These are phyloP conservation scores for Halenospora varia DNA, from an alignment of 495 filamentous ascomycete species.

Conservation along the genomic window DNA sequence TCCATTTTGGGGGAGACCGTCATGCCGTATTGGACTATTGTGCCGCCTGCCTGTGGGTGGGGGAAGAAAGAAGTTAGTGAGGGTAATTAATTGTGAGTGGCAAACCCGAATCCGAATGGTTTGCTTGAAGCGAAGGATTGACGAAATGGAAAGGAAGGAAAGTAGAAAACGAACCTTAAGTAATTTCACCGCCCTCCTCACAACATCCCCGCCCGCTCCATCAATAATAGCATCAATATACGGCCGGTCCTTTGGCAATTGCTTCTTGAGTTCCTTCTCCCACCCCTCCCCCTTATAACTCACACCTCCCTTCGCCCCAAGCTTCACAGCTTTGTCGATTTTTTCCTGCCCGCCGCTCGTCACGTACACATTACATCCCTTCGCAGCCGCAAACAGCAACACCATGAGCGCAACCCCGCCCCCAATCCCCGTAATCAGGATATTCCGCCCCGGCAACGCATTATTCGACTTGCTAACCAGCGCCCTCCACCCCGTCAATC, in stretches of 20 bases:
- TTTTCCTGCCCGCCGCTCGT: constrained; percentile 63
- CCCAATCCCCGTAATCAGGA: constrained; percentile 75
- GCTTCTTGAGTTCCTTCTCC: constrained; percentile 59
- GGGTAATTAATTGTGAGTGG: too few species aligned
- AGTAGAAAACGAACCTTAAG: constrained; percentile 46
- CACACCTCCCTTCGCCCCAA: constrained; percentile 69
- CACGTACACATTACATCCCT: constrained; percentile 65
- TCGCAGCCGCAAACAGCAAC: constrained; percentile 64
- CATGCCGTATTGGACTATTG: constrained; percentile 74
- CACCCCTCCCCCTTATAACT: constrained; percentile 61
- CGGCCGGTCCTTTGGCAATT: constrained; percentile 53
- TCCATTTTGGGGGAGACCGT: constrained; percentile 70
- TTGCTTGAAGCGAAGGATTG: background rate
- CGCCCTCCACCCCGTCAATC: constrained; percentile 85
- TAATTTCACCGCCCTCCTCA: constrained; percentile 51
- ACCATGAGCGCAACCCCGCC: constrained; percentile 71
- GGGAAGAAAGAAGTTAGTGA: too few species aligned
- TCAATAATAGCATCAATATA: constrained; percentile 70
- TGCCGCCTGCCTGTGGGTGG: constrained; percentile 53
- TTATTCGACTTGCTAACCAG: constrained; percentile 66
- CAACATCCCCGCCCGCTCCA: constrained; percentile 72
- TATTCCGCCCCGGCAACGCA: constrained; percentile 53
- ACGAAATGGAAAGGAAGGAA: constrained; percentile 8
- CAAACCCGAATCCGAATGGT: constrained; percentile 11
- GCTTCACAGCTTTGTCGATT: constrained; percentile 53